Evolutionary conservation across 768 basidiomycete species (phyloP).

Genomic region (Melanogaster broomeanus): DNA sequence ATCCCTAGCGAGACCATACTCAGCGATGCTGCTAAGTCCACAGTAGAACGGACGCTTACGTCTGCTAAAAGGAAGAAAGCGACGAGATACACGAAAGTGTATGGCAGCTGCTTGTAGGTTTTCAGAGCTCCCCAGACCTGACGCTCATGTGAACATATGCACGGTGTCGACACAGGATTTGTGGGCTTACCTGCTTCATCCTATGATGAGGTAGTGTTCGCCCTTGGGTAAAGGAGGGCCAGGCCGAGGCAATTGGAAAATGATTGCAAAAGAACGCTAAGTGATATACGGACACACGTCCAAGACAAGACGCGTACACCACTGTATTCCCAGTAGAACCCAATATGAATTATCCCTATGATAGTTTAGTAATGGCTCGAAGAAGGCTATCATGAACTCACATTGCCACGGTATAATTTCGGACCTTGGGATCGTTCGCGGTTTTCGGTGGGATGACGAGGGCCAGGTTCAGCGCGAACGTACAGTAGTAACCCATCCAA

Average conservation of each 20-base stretch:
- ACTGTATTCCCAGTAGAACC: constrained; percentile 83
- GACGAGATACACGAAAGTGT: no score
- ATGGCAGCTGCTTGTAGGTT: constrained; percentile 75
- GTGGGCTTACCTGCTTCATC: constrained; percentile 69
- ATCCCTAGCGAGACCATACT: constrained; percentile 46
- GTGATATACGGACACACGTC: neutral
- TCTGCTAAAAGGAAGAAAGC: no score
- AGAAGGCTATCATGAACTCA: no score
- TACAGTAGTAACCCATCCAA: constrained; percentile 73
- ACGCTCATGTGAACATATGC: constrained; percentile 1
- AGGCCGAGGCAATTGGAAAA: constrained; percentile 83
- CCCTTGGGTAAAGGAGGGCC: no score
- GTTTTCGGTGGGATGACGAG: constrained; percentile 63
- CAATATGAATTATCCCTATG: no score
- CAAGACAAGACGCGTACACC: constrained; percentile 56
- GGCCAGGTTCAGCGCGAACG: constrained; percentile 64
- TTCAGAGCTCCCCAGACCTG: constrained; percentile 78
- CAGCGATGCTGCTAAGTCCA: neutral
- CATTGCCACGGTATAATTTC: no score
- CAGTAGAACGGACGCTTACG: no score
- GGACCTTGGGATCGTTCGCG: no score
- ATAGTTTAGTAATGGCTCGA: no score
- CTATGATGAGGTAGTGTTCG: constrained; percentile 75
- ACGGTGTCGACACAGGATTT: neutral
- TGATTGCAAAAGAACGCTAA: constrained; percentile 44